Evolutionary conservation across 2,329 filamentous ascomycete genomes (phyloP), one percentile per base, ranked within the genome.

Genomic region (Sarocladiaceae sp.): DNA sequence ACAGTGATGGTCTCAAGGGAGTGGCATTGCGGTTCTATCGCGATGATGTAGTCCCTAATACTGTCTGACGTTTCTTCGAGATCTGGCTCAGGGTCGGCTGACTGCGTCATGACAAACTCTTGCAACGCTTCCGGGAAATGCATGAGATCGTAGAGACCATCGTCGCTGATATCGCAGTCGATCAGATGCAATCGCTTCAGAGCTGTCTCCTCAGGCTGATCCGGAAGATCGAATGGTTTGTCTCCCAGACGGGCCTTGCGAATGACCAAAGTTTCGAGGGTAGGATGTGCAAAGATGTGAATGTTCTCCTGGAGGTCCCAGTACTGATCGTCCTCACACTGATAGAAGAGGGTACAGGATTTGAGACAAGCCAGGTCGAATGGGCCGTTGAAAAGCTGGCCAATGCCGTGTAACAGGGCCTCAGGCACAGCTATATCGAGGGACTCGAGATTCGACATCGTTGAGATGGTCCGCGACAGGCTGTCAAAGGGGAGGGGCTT

Each of bases 261-360:
- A 40, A 74, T 68, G 35, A 62, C 61, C 3, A 74, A 63, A 4
- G 57, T 63, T 51, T 73, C 69, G 16, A 74, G 62, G 1, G 69
- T 69, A 0, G 70, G 70, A 40, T 74, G 70, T 3, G 67, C 60
- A 47, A 74, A 74, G 42, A 74, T 70, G 56, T 74, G 68, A 37
- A 74, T 73, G 50, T 72, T 74, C 47, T 72, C 69, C 47, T 66
- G 69, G 31, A 74, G 59, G 50, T 74, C 69, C 70, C 70, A 74
- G 53, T 73, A 74, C 9, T 58, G 58, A 41, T 66, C 59, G 43
- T 66, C 59, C 12, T 63, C 59, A 48, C 59, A 59, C 51, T 73
- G 68, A 50, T 73, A 74, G 55, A 66, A 73, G 26, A 74, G 56
- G 2, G 61, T 66, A 58, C 70, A 73, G 3, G 62, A 59, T 51